Percentiles rank a stretch among this genome's conserved stretches.
Conservation (phyloP, 164 flowering plant genomes). For the Dillenia suffruticosa region DNA sequence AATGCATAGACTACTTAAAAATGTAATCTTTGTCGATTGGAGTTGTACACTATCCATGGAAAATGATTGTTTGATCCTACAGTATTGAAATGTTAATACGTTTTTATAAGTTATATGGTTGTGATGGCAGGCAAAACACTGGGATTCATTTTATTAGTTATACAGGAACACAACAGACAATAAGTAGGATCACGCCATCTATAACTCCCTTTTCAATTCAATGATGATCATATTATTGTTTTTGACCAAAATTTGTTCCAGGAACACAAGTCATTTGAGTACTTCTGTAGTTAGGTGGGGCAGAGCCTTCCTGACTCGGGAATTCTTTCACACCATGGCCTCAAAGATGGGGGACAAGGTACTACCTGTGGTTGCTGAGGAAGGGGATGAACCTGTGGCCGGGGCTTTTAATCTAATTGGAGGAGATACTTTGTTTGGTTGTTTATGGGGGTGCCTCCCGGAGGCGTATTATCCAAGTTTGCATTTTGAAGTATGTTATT, state of each 20-base stretch:
- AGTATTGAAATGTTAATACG: too few species aligned
- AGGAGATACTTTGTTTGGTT: constrained; percentile 86
- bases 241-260: neutral
- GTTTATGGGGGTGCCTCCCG: constrained; percentile 91
- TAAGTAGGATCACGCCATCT: constrained; percentile 37
- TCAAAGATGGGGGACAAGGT: constrained; percentile 86
- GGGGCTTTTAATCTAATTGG: constrained; percentile 96
- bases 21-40: too few species aligned
- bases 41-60: too few species aligned
- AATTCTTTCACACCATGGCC: constrained; percentile 84
- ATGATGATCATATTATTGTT: neutral
- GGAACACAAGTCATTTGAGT: neutral
- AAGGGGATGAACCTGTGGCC: constrained; percentile 82
- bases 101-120: too few species aligned
- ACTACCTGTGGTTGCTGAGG: constrained; percentile 81
- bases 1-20: too few species aligned
- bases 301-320: constrained; percentile 75
- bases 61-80: too few species aligned
- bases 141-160: constrained; percentile 90
- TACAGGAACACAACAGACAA: constrained; percentile 94
- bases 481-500: constrained; percentile 98
- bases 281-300: constrained; percentile 68
- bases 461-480: constrained; percentile 71
- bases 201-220: neutral
- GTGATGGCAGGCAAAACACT: constrained; percentile 72